A percentile compares a stretch with the other conserved stretches of the same genome.
Conservation (phyloP, 1,284 basidiomycete species). For the Polyporus tsugae region DNA sequence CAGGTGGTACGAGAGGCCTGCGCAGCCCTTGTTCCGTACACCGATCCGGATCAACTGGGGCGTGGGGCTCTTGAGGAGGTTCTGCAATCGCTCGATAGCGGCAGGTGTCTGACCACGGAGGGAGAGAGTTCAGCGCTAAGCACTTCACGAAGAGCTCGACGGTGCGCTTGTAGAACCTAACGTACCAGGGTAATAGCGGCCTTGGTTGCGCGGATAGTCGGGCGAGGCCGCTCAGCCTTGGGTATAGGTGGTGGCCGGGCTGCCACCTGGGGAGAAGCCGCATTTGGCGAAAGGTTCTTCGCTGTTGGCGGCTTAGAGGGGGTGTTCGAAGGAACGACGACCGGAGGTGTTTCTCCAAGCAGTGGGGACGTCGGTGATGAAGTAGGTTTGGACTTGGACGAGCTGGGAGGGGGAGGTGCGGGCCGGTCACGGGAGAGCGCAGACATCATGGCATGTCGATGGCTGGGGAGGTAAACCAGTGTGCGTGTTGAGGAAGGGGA, state of each 20-base stretch:
- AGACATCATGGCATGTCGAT: conserved; percentile 68
- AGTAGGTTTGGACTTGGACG: conserved; percentile 35
- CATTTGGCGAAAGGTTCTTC: conserved; percentile 58
- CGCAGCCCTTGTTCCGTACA: conserved; percentile 98
- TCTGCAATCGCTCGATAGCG: conserved; percentile 79
- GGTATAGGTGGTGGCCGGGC: conserved; percentile 76
- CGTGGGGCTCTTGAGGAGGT: conserved; percentile 77
- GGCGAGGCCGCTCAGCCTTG: conserved; percentile 69
- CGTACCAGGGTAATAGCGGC: conserved; percentile 86
- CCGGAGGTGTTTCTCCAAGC: conserved; percentile 59
- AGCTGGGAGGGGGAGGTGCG: conserved; percentile 30
- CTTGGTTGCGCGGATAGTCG: conserved; percentile 78
- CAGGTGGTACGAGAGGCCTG: conserved; percentile 96
- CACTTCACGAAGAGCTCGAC: background rate
- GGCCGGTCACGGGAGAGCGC: conserved; percentile 47
- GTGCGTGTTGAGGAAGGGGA: conserved; percentile 25
- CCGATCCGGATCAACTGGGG: conserved; percentile 95
- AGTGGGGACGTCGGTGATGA: conserved; percentile 37
- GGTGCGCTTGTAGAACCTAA: conserved; percentile 30
- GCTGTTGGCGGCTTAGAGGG: conserved; percentile 45
- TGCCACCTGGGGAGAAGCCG: conserved; percentile 74
- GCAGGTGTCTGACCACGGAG: conserved; percentile 70
- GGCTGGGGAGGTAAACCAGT: conserved; percentile 39
- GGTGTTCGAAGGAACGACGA: conserved; percentile 45
- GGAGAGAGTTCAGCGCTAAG: background rate